Evolutionary conservation across 148 eudicot species (phyloP).

Genomic region (Arctostaphylos glauca): DNA sequence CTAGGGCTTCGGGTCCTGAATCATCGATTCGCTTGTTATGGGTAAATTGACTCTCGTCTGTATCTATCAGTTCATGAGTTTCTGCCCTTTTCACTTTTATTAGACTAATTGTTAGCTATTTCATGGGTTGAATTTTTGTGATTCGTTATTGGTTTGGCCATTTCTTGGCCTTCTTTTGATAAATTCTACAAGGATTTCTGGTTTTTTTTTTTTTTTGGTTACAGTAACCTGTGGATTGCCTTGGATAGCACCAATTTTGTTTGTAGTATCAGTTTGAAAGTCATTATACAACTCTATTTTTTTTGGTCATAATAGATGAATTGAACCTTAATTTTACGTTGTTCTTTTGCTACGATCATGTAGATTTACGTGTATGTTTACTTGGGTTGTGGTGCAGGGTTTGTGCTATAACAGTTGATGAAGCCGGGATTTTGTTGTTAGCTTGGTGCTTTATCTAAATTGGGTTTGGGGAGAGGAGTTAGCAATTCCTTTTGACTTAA

Average conservation of each 20-base stretch:
- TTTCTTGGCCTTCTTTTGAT: not conserved
- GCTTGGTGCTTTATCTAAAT: not conserved
- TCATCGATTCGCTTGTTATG: not conserved
- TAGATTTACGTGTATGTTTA: not conserved
- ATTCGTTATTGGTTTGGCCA: not conserved
- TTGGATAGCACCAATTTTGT: constrained; percentile 2
- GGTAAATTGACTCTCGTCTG: not conserved
- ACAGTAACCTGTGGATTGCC: constrained; percentile 9
- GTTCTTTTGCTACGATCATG: not conserved
- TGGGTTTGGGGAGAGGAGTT: not conserved
- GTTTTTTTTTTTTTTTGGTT: not conserved
- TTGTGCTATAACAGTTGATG: constrained; percentile 5
- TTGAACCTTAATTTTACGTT: not conserved
- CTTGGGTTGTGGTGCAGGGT: constrained; percentile 12
- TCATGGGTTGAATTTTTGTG: not conserved
- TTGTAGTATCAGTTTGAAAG: not conserved
- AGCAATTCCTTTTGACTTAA: not conserved
- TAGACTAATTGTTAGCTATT: not conserved
- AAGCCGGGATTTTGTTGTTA: not conserved
- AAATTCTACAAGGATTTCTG: not conserved
- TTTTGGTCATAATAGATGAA: too few species aligned
- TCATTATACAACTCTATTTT: not conserved
- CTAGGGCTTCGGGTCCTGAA: not conserved
- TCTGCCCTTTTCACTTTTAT: too few species aligned
- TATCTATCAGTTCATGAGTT: not conserved